Conservation (phyloP, 352 stramenopile genomes). For the Phytophthora aleatoria region DNA sequence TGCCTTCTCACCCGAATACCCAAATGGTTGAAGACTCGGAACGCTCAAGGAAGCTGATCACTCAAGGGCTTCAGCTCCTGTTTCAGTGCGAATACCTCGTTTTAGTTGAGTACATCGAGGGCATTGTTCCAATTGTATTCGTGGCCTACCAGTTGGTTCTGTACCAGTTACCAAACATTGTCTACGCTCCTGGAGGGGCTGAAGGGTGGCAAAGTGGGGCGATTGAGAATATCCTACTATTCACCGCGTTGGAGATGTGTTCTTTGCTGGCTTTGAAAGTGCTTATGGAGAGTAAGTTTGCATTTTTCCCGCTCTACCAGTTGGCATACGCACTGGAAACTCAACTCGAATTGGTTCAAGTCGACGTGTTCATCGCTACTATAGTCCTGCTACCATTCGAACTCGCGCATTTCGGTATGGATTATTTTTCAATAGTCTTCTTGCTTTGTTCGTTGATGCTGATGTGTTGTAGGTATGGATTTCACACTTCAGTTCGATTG, state of each 20-base stretch:
- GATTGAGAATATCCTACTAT: conserved; percentile 16
- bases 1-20: too few relatives aligned
- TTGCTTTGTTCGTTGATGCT: neutral
- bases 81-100: conserved; percentile 37
- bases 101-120: conserved; percentile 43
- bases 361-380: neutral
- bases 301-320: conserved; percentile 29
- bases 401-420: conserved; percentile 8
- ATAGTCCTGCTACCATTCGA: conserved; percentile 13
- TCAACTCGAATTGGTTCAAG: conserved; percentile 18
- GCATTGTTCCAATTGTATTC: conserved; percentile 36
- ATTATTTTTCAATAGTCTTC: neutral
- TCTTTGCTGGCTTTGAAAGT: conserved; percentile 31
- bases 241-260: conserved; percentile 30
- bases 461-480: conserved; percentile 4
- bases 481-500: conserved; percentile 12
- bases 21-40: too few relatives aligned
- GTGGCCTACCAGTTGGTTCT: conserved; percentile 36
- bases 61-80: conserved; percentile 23
- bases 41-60: conserved; percentile 10
- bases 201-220: neutral
- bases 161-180: conserved; percentile 31
- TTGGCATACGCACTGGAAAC: conserved; percentile 42
- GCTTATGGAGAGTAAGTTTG: conserved; percentile 33
- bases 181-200: conserved; percentile 13